Conservation (phyloP, 2,329 filamentous ascomycete genomes). For the Thielaviopsis populi region DNA sequence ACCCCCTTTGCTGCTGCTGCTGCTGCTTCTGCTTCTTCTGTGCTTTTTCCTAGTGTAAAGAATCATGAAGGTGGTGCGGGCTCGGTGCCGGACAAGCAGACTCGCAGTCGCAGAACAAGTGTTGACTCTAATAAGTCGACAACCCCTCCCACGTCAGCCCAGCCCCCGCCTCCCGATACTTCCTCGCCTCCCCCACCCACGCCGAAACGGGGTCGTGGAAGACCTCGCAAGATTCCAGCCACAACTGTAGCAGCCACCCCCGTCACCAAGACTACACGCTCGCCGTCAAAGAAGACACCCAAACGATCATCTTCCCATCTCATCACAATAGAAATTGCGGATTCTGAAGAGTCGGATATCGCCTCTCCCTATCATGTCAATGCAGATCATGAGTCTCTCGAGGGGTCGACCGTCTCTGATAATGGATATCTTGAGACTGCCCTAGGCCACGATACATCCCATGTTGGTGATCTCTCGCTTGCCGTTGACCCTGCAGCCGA, state of each 20-base stretch:
- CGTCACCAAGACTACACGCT: background rate
- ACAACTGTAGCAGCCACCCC: background rate
- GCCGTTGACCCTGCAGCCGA: conserved; percentile 27
- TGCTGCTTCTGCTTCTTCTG: background rate
- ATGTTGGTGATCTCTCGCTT: conserved; percentile 33
- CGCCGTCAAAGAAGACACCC: background rate
- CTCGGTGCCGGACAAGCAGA: background rate
- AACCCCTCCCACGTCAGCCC: conserved; percentile 13
- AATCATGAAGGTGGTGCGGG: background rate
- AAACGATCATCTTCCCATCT: background rate
- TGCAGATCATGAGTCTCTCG: background rate
- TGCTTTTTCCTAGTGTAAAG: background rate
- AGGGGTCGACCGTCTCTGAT: conserved; percentile 10
- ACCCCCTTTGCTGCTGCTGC: background rate
- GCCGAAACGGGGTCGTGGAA: conserved; percentile 24
- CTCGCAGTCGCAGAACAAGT: background rate
- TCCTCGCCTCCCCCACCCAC: background rate
- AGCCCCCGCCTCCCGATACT: background rate
- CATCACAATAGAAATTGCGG: conserved; percentile 16
- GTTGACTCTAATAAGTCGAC: background rate
- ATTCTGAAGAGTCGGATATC: conserved; percentile 14
- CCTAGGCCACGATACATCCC: conserved; percentile 22
- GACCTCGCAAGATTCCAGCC: conserved; percentile 5
- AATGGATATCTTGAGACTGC: conserved; percentile 10
- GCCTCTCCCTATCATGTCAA: background rate